These are phyloP conservation scores for Lepidopterella palustris DNA, from an alignment of 495 filamentous ascomycete species.

Conservation along the genomic window DNA sequence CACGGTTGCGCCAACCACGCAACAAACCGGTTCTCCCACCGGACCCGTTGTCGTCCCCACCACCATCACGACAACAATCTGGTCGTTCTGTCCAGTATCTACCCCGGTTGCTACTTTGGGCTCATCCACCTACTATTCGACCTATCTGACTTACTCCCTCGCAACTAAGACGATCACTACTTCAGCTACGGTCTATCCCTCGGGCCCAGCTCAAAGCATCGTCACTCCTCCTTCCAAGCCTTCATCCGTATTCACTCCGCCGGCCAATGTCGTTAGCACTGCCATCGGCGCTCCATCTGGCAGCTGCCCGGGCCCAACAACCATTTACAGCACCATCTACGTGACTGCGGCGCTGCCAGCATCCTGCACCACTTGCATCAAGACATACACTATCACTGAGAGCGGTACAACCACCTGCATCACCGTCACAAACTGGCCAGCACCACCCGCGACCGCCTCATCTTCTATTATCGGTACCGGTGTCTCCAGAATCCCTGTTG, in stretches of 20 bases:
- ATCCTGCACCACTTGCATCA: slow-evolving; percentile 8
- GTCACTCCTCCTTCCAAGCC: slow-evolving; percentile 7
- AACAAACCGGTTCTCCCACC: background rate
- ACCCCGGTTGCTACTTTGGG: slow-evolving; percentile 31
- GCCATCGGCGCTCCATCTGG: background rate
- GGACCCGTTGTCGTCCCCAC: slow-evolving; percentile 7
- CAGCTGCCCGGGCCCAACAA: slow-evolving; percentile 13
- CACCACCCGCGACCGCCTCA: slow-evolving; percentile 4
- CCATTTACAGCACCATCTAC: slow-evolving; percentile 13
- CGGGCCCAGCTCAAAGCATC: background rate
- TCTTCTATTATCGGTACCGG: background rate
- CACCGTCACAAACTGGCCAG: slow-evolving; percentile 11
- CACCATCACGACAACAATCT: slow-evolving; percentile 28
- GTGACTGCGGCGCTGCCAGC: slow-evolving; percentile 8
- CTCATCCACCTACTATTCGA: slow-evolving; percentile 31
- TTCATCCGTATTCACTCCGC: background rate
- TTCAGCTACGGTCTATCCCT: slow-evolving; percentile 8
- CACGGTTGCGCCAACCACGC: slow-evolving; percentile 3
- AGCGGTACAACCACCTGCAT: slow-evolving; percentile 13
- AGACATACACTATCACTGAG: slow-evolving; percentile 28
- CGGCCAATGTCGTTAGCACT: background rate
- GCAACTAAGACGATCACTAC: slow-evolving; percentile 24
- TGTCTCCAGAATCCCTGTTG: background rate
- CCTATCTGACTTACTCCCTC: slow-evolving; percentile 31
- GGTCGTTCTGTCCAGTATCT: slow-evolving; percentile 35